Percentiles rank a stretch among this genome's conserved stretches.
Evolutionary conservation across 2,329 filamentous ascomycete species (phyloP).

Genomic region (Leptographium lundbergii): DNA sequence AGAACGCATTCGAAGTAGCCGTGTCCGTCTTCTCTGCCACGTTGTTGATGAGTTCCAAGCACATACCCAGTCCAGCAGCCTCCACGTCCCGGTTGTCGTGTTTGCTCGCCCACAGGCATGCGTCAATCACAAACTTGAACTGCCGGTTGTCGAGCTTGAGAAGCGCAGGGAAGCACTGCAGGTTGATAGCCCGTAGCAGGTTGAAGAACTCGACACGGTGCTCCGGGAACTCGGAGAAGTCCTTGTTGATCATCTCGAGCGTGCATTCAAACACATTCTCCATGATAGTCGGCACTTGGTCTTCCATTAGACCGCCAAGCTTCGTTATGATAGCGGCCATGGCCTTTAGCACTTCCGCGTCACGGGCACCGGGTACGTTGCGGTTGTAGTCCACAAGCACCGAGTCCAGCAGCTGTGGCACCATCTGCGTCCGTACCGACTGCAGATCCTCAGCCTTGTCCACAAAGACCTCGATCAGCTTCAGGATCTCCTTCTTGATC

Average conservation of each 20-base stretch:
- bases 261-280: constrained; percentile 98
- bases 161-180: constrained; percentile 90
- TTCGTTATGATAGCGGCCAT: constrained; percentile 97
- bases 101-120: constrained; percentile 99
- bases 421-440: constrained; percentile 85
- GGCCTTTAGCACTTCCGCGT: constrained; percentile 91
- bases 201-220: constrained; percentile 99
- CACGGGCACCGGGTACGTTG: constrained; percentile 88
- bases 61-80: constrained; percentile 94
- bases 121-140: constrained; percentile 99
- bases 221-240: constrained; percentile 97
- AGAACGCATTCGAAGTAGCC: constrained; percentile 83
- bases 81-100: constrained; percentile 98
- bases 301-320: constrained; percentile 91
- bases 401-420: constrained; percentile 88
- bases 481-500: constrained; percentile 98
- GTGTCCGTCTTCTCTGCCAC: constrained; percentile 86
- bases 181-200: constrained; percentile 85
- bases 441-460: constrained; percentile 95
- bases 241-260: constrained; percentile 99
- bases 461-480: constrained; percentile 95
- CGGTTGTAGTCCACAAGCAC: constrained; percentile 93
- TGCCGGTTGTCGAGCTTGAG: constrained; percentile 90
- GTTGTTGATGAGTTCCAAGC: constrained; percentile 91
- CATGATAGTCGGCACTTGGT: constrained; percentile 95